Evolutionary conservation across 2,329 filamentous ascomycete genomes (phyloP).

Genomic region (Clathrospora elynae): DNA sequence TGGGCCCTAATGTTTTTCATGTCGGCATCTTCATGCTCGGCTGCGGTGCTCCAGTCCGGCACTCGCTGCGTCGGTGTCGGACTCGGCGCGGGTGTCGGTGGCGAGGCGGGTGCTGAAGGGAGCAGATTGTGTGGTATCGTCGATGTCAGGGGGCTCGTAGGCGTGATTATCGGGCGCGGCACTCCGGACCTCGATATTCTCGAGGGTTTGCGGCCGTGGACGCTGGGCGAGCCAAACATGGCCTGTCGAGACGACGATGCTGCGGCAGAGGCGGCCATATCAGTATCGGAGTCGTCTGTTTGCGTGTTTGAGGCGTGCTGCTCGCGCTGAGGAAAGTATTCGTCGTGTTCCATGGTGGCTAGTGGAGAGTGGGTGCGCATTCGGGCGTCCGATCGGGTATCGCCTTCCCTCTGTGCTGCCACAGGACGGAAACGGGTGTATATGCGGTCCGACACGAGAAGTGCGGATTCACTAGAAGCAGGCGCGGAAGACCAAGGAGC

Average conservation of each 20-base stretch:
- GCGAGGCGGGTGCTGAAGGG: conserved; percentile 67
- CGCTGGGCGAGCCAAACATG: conserved; percentile 45
- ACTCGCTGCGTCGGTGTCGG: conserved; percentile 66
- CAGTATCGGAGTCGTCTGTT: conserved; percentile 42
- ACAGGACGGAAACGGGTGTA: background rate
- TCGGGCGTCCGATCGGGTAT: conserved; percentile 13
- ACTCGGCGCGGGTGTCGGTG: conserved; percentile 69
- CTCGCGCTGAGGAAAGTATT: conserved; percentile 38
- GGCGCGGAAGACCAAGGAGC: too few species aligned
- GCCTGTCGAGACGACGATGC: conserved; percentile 40
- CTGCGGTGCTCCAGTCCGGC: conserved; percentile 77
- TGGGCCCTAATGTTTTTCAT: conserved; percentile 77
- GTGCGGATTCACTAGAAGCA: too few species aligned
- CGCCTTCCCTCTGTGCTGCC: conserved; percentile 10
- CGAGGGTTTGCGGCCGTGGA: conserved; percentile 46
- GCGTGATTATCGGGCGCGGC: conserved; percentile 55
- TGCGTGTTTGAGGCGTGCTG: conserved; percentile 26
- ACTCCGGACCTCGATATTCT: conserved; percentile 50
- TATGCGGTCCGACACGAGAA: conserved; percentile 4
- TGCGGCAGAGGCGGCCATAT: conserved; percentile 43
- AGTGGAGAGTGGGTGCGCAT: conserved; percentile 17
- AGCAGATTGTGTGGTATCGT: conserved; percentile 65
- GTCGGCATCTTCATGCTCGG: conserved; percentile 81
- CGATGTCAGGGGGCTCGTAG: conserved; percentile 55
- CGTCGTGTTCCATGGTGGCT: conserved; percentile 40